Evolutionary conservation across 495 filamentous ascomycete species (phyloP).

Genomic region (Aspergillus bridgeri): DNA sequence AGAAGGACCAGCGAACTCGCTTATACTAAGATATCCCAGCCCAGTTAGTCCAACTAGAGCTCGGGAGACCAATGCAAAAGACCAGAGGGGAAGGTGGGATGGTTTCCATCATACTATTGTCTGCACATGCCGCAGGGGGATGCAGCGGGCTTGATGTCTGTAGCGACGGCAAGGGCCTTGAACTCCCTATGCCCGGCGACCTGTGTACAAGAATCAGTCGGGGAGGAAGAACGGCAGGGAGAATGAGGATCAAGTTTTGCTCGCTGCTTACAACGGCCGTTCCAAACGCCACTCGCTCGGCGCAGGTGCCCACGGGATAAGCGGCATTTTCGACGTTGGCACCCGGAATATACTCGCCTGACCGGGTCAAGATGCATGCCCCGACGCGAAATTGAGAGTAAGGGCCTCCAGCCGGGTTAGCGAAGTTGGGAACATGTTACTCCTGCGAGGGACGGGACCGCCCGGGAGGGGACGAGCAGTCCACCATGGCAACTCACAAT

Average conservation of each 20-base stretch:
- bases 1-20: constrained; percentile 66
- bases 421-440: neutral
- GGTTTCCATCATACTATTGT: constrained; percentile 44
- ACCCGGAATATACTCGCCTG: constrained; percentile 62
- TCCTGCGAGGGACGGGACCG: no score
- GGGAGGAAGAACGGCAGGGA: neutral
- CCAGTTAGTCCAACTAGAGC: neutral
- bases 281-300: constrained; percentile 82
- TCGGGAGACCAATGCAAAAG: neutral
- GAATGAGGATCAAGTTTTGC: neutral
- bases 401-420: constrained; percentile 52
- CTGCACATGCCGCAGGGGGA: constrained; percentile 70
- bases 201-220: constrained; percentile 15
- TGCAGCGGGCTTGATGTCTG: constrained; percentile 70
- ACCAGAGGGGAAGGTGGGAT: neutral
- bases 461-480: no score
- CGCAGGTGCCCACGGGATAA: constrained; percentile 90
- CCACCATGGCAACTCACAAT: constrained; percentile 51
- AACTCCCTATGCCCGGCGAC: constrained; percentile 64
- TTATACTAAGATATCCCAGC: constrained; percentile 52
- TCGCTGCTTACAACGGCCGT: constrained; percentile 62
- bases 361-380: constrained; percentile 65
- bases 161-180: constrained; percentile 81
- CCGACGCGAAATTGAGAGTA: constrained; percentile 95
- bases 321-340: constrained; percentile 94